Conservation (phyloP, 1,284 basidiomycete species). For the Filobasidium uniguttulatum region DNA sequence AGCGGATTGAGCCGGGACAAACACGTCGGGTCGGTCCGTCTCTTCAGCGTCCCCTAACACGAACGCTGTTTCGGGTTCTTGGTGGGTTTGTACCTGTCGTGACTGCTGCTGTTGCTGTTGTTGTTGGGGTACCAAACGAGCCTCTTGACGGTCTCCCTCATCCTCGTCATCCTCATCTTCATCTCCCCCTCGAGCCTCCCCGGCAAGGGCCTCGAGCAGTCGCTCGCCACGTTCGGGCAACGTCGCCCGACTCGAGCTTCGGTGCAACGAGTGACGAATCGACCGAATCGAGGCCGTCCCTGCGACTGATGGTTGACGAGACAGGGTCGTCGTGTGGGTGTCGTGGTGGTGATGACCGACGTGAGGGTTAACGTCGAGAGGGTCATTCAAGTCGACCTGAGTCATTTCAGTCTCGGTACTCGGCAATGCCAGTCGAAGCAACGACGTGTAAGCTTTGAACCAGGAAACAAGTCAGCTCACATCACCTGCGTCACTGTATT, state of each 20-base stretch:
- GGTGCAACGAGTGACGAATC: constrained; percentile 14
- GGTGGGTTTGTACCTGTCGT: neutral
- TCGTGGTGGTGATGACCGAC: constrained; percentile 5
- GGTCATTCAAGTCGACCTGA: constrained; percentile 12
- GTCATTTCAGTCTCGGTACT: constrained; percentile 34
- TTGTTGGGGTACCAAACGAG: neutral
- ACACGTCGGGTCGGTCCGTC: too few relatives aligned
- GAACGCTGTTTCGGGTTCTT: neutral
- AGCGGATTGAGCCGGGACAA: too few relatives aligned
- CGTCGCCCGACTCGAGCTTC: constrained; percentile 27
- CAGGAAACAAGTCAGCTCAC: neutral
- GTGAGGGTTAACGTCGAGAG: neutral
- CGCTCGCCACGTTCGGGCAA: constrained; percentile 35
- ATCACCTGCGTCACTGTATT: neutral
- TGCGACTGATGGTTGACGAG: constrained; percentile 20
- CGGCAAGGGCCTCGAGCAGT: constrained; percentile 30
- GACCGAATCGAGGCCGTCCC: constrained; percentile 15
- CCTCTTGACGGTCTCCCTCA: constrained; percentile 4
- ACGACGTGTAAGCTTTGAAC: constrained; percentile 61
- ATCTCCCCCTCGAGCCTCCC: constrained; percentile 18
- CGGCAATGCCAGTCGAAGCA: constrained; percentile 64
- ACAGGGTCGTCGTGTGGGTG: constrained; percentile 9
- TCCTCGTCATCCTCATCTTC: constrained; percentile 17
- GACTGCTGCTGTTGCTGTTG: constrained; percentile 1
- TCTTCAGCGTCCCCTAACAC: too few relatives aligned